A percentile compares a stretch with the other conserved stretches of the same genome.
Evolutionary conservation across 1,284 basidiomycete species (phyloP).

Genomic region (Rhodotorula sp.): DNA sequence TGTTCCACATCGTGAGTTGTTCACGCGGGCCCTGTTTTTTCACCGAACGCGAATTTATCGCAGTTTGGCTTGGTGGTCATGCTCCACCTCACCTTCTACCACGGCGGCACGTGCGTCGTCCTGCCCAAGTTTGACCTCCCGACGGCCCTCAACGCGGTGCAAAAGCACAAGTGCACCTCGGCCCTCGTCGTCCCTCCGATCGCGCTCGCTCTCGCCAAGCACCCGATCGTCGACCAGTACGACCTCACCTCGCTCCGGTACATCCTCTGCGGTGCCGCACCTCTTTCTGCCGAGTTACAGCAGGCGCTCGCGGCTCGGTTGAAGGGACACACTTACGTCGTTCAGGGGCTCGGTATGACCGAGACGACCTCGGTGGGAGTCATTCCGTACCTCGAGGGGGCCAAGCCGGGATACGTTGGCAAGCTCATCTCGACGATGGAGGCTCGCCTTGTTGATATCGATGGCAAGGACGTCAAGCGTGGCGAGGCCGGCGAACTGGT

Average conservation of each 20-base stretch:
- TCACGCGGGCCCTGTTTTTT: no score
- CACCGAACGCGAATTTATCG: no score
- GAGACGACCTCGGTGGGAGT: conserved; percentile 33
- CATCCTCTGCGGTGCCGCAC: conserved; percentile 38
- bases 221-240: conserved; percentile 38
- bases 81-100: conserved; percentile 26
- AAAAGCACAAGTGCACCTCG: conserved; percentile 28
- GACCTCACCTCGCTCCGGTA: conserved; percentile 33
- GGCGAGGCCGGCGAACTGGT: conserved; percentile 37
- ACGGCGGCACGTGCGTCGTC: conserved; percentile 32
- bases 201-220: conserved; percentile 39
- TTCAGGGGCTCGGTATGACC: conserved; percentile 37
- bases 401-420: conserved; percentile 24
- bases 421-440: conserved; percentile 30
- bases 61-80: conserved; percentile 34
- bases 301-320: conserved; percentile 12
- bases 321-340: conserved; percentile 16
- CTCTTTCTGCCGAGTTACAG: conserved; percentile 29
- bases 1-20: conserved; percentile 16
- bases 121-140: conserved; percentile 37
- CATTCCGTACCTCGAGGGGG: conserved; percentile 13
- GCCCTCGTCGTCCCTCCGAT: conserved; percentile 41
- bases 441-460: conserved; percentile 30
- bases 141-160: conserved; percentile 23
- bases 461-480: conserved; percentile 30